Base-by-base conservation (phyloP, 192 early-diverging fungal genomes). In the Linnemannia elongata region DNA sequence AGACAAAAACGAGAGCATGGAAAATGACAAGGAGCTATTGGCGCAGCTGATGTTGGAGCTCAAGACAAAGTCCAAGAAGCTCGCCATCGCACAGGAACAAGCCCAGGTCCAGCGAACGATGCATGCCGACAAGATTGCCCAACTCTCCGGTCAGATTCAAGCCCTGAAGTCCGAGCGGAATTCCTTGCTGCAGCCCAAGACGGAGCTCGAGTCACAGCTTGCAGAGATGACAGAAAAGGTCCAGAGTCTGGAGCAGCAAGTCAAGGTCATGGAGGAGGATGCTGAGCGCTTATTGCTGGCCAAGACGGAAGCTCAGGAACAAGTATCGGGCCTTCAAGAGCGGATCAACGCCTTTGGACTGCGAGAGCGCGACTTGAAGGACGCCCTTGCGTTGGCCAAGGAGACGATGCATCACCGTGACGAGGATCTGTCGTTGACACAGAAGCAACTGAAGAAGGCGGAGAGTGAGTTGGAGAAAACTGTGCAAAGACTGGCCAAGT, bases 361-460 rank as follows among this genome's bases (percentile, higher is more conserved):
- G 7, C 79, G 75, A 42, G 83, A 85, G 35, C 74, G 70, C 18
- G 78, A 77, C 9, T 68, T 54, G 22, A 80, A 72, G 44, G 83
- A 85, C 7, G 74, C 83, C 7, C 70, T 85, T 4, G 41, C n/a
- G 2, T 69, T 85, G 22, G 75, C 83, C 42, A 85, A 80, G 55
- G 77, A 79, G 3, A 85, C 83, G 5, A 85, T 85, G 5, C 68
- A 85, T 33, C 83, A 80, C 33, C 78, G 83, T 0, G 83, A 85
- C 36, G 70, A 85, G 38, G 83, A 85, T 27, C 78, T 85, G 5
- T 77, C 71, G 8, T 36, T 69, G 18, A 38, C 57, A 15, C 68
- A 63, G 35, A 75, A 72, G 15, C 36, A 52, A 9, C 44, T 80
- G 22, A 47, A 77, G 54, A 35, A 57, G 20, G 22, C 52, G 6